Evolutionary conservation across 306 rosid species (phyloP).

Genomic region (Cicer bijugum): DNA sequence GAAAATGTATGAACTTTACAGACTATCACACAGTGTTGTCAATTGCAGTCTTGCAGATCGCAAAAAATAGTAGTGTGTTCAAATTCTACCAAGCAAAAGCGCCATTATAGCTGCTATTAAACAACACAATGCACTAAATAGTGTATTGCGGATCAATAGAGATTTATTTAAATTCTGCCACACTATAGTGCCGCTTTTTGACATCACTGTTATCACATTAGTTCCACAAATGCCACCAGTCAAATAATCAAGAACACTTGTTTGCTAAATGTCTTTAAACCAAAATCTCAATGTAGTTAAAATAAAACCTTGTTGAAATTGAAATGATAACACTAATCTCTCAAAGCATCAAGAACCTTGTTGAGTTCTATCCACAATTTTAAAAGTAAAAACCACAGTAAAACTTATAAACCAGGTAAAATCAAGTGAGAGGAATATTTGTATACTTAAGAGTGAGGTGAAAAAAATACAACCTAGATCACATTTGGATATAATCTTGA

Average conservation of each 20-base stretch:
- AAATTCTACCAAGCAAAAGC: too few relatives aligned
- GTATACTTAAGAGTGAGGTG: not conserved
- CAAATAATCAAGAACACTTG: slow-evolving; percentile 19
- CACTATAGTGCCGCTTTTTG: too few relatives aligned
- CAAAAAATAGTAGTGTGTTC: too few relatives aligned
- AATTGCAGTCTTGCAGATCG: too few relatives aligned
- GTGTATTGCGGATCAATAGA: too few relatives aligned
- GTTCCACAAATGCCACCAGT: not conserved
- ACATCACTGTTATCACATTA: too few relatives aligned
- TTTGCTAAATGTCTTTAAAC: slow-evolving; percentile 1
- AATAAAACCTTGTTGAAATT: not conserved
- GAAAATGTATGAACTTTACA: not conserved
- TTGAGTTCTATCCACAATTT: not conserved
- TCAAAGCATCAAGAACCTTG: slow-evolving; percentile 13
- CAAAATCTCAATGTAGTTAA: not conserved
- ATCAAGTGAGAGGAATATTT: not conserved
- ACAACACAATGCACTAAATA: too few relatives aligned
- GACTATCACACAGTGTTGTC: too few relatives aligned
- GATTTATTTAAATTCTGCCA: too few relatives aligned
- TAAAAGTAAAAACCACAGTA: not conserved
- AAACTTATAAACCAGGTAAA: not conserved
- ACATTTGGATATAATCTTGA: not conserved
- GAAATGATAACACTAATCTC: not conserved
- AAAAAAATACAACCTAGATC: not conserved
- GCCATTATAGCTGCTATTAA: too few relatives aligned